phyloP scores from a whole-genome alignment of 2,329 filamentous ascomycete genomes.

The Colletotrichum cereale region DNA sequence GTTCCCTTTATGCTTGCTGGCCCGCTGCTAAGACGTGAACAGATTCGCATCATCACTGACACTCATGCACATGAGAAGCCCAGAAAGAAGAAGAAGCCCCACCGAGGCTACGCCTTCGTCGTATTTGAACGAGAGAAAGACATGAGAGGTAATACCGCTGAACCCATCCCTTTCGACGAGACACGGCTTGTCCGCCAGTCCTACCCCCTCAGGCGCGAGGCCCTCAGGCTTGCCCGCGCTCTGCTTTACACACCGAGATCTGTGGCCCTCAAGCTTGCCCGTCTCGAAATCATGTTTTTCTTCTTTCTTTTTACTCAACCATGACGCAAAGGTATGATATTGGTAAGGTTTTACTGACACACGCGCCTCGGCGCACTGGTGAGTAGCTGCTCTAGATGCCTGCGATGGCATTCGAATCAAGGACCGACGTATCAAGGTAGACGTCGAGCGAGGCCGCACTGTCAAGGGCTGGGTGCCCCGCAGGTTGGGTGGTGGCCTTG shows the following conservation, averaged over 20 bases:
- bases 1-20: slow-evolving; percentile 8
- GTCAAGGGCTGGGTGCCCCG: slow-evolving; percentile 94
- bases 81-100: slow-evolving; percentile 84
- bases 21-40: slow-evolving; percentile 33
- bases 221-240: slow-evolving; percentile 58
- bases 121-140: slow-evolving; percentile 98
- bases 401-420: slow-evolving; percentile 93
- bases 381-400: slow-evolving; percentile 87
- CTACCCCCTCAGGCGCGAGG: slow-evolving; percentile 53
- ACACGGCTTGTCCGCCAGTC: slow-evolving; percentile 38
- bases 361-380: slow-evolving; percentile 68
- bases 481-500: slow-evolving; percentile 90
- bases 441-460: slow-evolving; percentile 95
- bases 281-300: slow-evolving; percentile 54
- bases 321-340: slow-evolving; percentile 50
- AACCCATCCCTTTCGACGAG: slow-evolving; percentile 31
- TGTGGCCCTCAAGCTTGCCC: slow-evolving; percentile 70
- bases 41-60: slow-evolving; percentile 91
- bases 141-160: slow-evolving; percentile 88
- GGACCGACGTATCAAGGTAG: slow-evolving; percentile 90
- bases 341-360: slow-evolving; percentile 78
- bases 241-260: slow-evolving; percentile 60
- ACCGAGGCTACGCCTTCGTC: slow-evolving; percentile 94
- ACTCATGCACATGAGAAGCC: slow-evolving; percentile 76
- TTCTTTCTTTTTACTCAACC: slow-evolving; percentile 43